Evolutionary conservation across 768 basidiomycete genomes (phyloP).

Genomic region (Lactarius evosmus): DNA sequence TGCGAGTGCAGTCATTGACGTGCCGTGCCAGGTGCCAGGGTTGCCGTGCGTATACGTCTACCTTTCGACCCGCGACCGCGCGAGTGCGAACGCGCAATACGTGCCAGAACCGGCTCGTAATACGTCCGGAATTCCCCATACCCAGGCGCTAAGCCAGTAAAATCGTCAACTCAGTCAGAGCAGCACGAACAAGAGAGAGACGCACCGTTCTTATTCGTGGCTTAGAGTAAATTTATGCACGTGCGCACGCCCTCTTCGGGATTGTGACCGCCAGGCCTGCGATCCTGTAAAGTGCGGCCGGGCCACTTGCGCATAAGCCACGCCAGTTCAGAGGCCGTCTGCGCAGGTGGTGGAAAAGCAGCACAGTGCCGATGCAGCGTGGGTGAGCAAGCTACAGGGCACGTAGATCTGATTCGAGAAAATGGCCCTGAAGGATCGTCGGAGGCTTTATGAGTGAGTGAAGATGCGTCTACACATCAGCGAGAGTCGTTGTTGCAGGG

Average conservation of each 20-base stretch:
- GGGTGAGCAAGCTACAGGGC: constrained; percentile 86
- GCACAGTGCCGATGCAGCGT: constrained; percentile 84
- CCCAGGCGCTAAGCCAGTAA: constrained; percentile 45
- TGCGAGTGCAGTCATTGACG: no score
- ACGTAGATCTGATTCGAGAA: constrained; percentile 88
- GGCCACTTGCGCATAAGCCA: constrained; percentile 96
- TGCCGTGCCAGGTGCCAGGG: no score
- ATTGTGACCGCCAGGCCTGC: constrained; percentile 85
- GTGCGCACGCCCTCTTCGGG: constrained; percentile 93
- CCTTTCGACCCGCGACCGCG: constrained; percentile 19
- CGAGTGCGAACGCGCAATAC: constrained; percentile 55
- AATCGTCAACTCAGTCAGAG: background rate
- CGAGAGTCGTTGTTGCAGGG: constrained; percentile 70
- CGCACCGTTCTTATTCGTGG: constrained; percentile 72
- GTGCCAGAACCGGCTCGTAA: constrained; percentile 84
- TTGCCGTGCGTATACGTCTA: constrained; percentile 50
- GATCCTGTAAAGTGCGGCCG: constrained; percentile 80
- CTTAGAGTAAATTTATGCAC: constrained; percentile 76
- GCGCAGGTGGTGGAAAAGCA: constrained; percentile 88
- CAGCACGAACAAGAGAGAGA: background rate
- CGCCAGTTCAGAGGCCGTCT: constrained; percentile 85
- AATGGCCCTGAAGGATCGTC: constrained; percentile 88
- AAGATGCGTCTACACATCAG: constrained; percentile 72
- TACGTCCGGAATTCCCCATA: constrained; percentile 88
- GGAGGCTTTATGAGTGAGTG: constrained; percentile 58